Percentiles rank a stretch among this genome's conserved stretches.
phyloP scores from a whole-genome alignment of 176 grass and related monocot genomes.

The Typha latifolia region DNA sequence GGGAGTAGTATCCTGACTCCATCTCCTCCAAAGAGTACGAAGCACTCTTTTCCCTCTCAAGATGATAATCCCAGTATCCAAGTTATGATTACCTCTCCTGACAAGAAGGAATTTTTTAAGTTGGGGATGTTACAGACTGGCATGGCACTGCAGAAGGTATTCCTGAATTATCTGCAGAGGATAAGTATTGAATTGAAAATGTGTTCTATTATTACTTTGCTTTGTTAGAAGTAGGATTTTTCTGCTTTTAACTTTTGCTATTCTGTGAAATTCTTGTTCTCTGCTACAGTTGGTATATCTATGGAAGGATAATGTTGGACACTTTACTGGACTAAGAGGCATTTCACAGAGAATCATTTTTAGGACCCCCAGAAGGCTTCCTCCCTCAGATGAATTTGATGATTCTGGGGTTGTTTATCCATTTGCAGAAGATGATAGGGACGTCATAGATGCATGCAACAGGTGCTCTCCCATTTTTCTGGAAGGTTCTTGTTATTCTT shows the following conservation, averaged over 20 bases:
- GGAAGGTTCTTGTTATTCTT: too few relatives aligned
- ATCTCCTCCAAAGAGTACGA: conserved; percentile 32
- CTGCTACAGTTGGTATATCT: conserved; percentile 37
- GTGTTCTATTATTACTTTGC: neutral
- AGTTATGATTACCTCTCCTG: neutral
- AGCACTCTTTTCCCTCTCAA: neutral
- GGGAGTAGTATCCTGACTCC: conserved; percentile 16
- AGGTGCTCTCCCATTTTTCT: neutral
- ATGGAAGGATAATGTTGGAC: conserved; percentile 41
- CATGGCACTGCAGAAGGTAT: conserved; percentile 35
- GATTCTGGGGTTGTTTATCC: neutral
- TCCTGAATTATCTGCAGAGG: neutral
- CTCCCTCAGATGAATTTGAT: neutral
- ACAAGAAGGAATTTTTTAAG: conserved; percentile 31
- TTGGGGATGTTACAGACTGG: conserved; percentile 22
- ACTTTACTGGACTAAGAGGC: conserved; percentile 38
- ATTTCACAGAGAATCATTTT: neutral
- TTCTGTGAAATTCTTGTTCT: conserved; percentile 11
- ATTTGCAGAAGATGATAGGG: neutral
- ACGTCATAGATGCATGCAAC: neutral
- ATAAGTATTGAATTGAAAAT: neutral
- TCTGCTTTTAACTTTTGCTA: conserved; percentile 6
- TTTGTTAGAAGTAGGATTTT: neutral
- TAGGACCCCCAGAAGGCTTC: neutral
- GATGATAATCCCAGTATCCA: too few relatives aligned